A percentile compares a stretch with the other conserved stretches of the same genome.
Evolutionary conservation across 2,329 filamentous ascomycete genomes (phyloP).

Genomic region (Xylaria sp.): DNA sequence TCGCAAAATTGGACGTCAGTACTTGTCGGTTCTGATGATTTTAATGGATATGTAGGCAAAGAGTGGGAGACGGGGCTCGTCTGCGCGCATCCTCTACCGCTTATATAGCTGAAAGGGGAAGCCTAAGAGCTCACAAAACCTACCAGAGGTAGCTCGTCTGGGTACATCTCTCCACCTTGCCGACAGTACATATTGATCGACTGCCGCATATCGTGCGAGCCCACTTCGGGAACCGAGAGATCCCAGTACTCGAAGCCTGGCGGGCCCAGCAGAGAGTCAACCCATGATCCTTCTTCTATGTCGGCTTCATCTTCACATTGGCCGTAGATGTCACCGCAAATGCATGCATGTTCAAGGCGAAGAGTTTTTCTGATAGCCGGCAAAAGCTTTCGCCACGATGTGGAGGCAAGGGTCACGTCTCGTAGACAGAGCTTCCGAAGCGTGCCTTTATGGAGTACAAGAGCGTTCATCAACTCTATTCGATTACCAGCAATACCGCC

Average conservation of each 20-base stretch:
- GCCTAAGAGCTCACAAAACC: background rate
- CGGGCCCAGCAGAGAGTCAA: background rate
- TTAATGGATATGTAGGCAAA: background rate
- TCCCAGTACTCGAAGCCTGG: conserved; percentile 30
- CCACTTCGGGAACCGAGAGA: conserved; percentile 25
- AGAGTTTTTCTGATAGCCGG: conserved; percentile 35
- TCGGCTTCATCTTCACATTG: conserved; percentile 24
- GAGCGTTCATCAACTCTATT: conserved; percentile 32
- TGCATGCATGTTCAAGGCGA: conserved; percentile 32
- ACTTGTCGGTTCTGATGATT: background rate
- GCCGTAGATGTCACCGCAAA: conserved; percentile 36
- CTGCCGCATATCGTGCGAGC: conserved; percentile 18
- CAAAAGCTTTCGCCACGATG: conserved; percentile 37
- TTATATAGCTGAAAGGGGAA: background rate
- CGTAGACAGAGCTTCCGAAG: conserved; percentile 35
- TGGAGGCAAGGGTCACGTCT: conserved; percentile 31
- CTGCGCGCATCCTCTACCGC: background rate
- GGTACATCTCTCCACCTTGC: conserved; percentile 24
- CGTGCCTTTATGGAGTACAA: conserved; percentile 35
- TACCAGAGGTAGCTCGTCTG: conserved; percentile 29
- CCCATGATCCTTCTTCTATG: background rate
- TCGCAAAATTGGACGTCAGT: background rate
- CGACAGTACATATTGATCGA: conserved; percentile 32
- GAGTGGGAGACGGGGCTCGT: background rate
- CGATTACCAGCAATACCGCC: conserved; percentile 33